These are phyloP conservation scores for Fomitopsis serialis DNA, from an alignment of 768 basidiomycete species.

Conservation along the genomic window DNA sequence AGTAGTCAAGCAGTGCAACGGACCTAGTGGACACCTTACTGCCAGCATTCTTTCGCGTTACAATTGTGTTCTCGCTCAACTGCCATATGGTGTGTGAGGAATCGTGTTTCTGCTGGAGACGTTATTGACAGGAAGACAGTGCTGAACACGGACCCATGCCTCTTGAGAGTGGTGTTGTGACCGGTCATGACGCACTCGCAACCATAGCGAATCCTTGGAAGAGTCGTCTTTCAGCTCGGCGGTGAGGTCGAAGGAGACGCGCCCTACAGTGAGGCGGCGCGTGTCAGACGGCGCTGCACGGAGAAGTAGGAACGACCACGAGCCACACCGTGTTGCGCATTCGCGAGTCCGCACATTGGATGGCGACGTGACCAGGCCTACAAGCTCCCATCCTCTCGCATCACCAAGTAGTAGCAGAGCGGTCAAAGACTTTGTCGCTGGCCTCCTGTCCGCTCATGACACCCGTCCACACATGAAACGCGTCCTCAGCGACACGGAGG, in stretches of 20 bases:
- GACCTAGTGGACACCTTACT: no score
- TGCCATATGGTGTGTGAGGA: no score
- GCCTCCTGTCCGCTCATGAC: slow-evolving; percentile 8
- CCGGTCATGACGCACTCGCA: neutral
- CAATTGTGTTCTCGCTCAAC: no score
- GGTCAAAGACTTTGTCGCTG: neutral
- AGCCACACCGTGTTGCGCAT: slow-evolving; percentile 14
- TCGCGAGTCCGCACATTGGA: slow-evolving; percentile 20
- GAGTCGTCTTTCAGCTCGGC: slow-evolving; percentile 20
- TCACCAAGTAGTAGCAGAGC: neutral
- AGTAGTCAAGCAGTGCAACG: no score
- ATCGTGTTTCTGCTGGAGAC: neutral
- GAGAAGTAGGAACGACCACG: slow-evolving; percentile 18
- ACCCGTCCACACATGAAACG: slow-evolving; percentile 20
- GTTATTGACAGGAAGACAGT: neutral
- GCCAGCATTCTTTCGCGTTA: no score
- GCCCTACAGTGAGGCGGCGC: slow-evolving; percentile 20
- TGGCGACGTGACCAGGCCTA: slow-evolving; percentile 4
- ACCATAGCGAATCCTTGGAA: slow-evolving; percentile 7
- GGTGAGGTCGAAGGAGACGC: slow-evolving; percentile 13
- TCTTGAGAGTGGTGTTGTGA: neutral
- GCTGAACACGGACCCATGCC: neutral
- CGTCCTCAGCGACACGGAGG: slow-evolving; percentile 13
- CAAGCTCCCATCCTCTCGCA: slow-evolving; percentile 16
- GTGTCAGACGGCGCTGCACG: slow-evolving; percentile 22